phyloP scores from a whole-genome alignment of 179 eudicot species.

The Vitellaria paradoxa region DNA sequence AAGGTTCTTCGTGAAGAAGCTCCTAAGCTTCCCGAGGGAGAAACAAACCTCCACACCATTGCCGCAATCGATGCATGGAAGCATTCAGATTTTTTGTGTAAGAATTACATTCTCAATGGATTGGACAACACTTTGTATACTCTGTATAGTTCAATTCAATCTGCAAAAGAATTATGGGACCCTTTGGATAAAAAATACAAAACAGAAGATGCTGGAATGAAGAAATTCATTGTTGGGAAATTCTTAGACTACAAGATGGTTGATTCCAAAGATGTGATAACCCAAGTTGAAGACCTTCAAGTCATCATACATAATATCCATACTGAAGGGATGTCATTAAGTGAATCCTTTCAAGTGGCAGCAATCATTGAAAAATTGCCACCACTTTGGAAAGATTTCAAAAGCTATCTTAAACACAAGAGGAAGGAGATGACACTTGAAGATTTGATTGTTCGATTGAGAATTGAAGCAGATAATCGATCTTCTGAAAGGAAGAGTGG shows the following conservation, averaged over 20 bases:
- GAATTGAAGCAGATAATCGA: not conserved
- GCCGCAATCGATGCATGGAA: too few species aligned
- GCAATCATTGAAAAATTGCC: not conserved
- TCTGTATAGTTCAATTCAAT: not conserved
- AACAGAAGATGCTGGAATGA: too few species aligned
- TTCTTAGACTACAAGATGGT: not conserved
- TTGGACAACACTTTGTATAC: not conserved
- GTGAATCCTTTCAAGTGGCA: not conserved
- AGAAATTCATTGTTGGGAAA: not conserved
- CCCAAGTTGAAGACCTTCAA: not conserved
- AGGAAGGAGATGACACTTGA: not conserved
- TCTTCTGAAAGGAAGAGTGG: not conserved
- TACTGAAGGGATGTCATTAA: not conserved
- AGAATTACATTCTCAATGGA: too few species aligned
- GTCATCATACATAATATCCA: not conserved
- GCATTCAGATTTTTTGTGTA: too few species aligned
- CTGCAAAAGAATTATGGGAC: not conserved
- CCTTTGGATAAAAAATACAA: not conserved
- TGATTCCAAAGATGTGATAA: not conserved
- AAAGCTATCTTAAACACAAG: not conserved
- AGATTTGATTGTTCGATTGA: not conserved
- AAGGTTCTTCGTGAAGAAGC: too few species aligned
- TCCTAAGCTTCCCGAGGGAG: too few species aligned
- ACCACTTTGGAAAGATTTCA: not conserved
- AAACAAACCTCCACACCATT: too few species aligned